Evolutionary conservation across 306 rosid genomes (phyloP).

Genomic region (Luffa acutangula): DNA sequence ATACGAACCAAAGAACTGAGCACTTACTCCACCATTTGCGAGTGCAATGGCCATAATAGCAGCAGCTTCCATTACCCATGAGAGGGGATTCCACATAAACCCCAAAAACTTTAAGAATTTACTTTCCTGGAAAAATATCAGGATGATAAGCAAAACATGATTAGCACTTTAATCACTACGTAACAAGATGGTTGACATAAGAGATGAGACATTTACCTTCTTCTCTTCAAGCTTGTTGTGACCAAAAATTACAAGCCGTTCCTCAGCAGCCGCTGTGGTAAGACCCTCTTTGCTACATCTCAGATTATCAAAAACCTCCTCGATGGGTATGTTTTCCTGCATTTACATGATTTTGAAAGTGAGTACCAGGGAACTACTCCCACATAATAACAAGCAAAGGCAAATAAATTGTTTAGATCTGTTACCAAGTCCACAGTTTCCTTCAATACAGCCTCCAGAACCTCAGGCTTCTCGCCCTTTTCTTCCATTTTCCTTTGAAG

Average conservation of each 20-base stretch:
- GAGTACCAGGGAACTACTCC: slow-evolving; percentile 8
- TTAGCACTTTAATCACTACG: background rate
- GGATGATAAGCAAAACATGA: slow-evolving; percentile 9
- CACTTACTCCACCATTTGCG: slow-evolving; percentile 94
- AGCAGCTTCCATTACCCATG: slow-evolving; percentile 99
- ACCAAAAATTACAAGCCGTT: slow-evolving; percentile 72
- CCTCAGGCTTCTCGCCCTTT: slow-evolving; percentile 73
- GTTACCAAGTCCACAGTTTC: slow-evolving; percentile 97
- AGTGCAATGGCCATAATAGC: slow-evolving; percentile 99
- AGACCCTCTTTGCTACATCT: slow-evolving; percentile 96
- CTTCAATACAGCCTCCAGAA: slow-evolving; percentile 84
- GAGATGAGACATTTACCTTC: slow-evolving; percentile 23
- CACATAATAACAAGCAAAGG: slow-evolving; percentile 7
- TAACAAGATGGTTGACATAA: background rate
- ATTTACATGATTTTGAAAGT: slow-evolving; percentile 22
- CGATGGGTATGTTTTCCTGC: slow-evolving; percentile 96
- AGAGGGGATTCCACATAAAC: slow-evolving; percentile 98
- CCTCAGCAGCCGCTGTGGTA: slow-evolving; percentile 76
- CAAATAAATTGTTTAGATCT: slow-evolving; percentile 41
- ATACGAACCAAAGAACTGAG: slow-evolving; percentile 7
- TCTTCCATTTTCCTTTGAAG: slow-evolving; percentile 9
- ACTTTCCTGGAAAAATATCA: slow-evolving; percentile 63
- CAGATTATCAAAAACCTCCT: slow-evolving; percentile 91
- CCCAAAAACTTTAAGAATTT: slow-evolving; percentile 84
- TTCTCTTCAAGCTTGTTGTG: slow-evolving; percentile 98